Percentiles rank a stretch among this genome's conserved stretches.
These are phyloP conservation scores for Pseudonitzschia multistriata DNA, from an alignment of 108 stramenopile species.

Conservation along the genomic window DNA sequence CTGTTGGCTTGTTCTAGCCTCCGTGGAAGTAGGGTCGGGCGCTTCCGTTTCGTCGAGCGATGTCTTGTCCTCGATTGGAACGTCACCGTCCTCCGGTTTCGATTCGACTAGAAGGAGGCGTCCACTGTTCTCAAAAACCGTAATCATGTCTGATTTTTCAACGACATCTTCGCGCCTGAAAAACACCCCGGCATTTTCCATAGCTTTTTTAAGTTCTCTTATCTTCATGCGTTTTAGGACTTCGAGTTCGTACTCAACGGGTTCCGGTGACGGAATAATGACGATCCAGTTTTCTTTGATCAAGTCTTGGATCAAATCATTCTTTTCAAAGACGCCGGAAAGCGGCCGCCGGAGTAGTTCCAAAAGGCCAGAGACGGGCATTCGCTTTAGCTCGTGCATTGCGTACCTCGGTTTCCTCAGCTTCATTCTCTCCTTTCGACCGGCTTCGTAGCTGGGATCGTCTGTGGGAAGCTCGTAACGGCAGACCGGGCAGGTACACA, in stretches of 20 bases:
- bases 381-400: constrained; percentile 55
- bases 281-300: constrained; percentile 40
- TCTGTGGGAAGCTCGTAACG: constrained; percentile 74
- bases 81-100: not conserved
- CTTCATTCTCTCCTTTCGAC: constrained; percentile 65
- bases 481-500: constrained; percentile 72
- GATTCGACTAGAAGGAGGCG: constrained; percentile 29
- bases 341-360: constrained; percentile 23
- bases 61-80: too few relatives aligned
- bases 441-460: constrained; percentile 61
- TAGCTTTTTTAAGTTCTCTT: constrained; percentile 36
- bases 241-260: constrained; percentile 42
- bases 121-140: constrained; percentile 56
- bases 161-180: constrained; percentile 60
- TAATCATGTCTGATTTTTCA: constrained; percentile 69
- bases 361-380: constrained; percentile 45
- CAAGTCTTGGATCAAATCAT: constrained; percentile 48
- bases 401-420: constrained; percentile 63
- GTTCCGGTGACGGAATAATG: constrained; percentile 53
- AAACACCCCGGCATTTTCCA: constrained; percentile 66
- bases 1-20: too few relatives aligned
- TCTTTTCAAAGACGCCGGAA: constrained; percentile 36
- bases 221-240: constrained; percentile 40
- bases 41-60: too few relatives aligned
- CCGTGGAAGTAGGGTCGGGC: too few relatives aligned